Base-by-base conservation (phyloP, 1,139 yeast species). In the Hyphopichia pseudoburtonii region DNA sequence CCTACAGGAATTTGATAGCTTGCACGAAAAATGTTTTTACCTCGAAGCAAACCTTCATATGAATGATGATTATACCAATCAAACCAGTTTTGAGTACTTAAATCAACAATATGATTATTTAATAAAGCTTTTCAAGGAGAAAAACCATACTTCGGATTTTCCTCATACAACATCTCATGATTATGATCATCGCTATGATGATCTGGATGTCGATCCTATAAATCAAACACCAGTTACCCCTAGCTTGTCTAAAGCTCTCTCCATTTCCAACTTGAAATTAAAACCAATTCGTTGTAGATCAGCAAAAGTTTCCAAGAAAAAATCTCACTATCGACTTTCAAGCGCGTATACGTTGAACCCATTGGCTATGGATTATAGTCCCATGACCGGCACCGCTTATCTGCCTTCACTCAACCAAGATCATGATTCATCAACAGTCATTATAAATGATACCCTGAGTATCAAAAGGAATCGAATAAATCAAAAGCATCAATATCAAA, bases 41-140 rank as follows among this genome's bases (percentile, higher is more conserved):
- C 56, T 70, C 30, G 75, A 70, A 43, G 55, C 67, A 7, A 64
- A 58, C 36, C 38, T 69, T 32, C 50, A 46, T 17, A 37, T 51
- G 32, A 66, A 64, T 40, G 76, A 69, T 45, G 29, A 31, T 17
- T 41, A 59, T 34, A 66, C 73, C 64, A 52, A 73, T 66, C 43
- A 73, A 58, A 56, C 74, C 60, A 72, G 80, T 1, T 65, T 76
- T 43, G 76, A 72, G 34, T 77, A 75, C 42, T 50, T 81, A 33
- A 56, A 64, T 27, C 52, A 62, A 31, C 86, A 80, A 49, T 78
- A 62, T 42, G 51, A 56, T n/a, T 69, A 62, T 40, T 44, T 76
- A 12, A 57, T 46, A 38, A 34, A 22, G 32, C 34, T 30, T 40
- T 45, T 18, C 32, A 35, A 11, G 41, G 40, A 3, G 7, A 12